phyloP scores from a whole-genome alignment of 371 early-diverging fungal species.

The Rhizopus sp. region DNA sequence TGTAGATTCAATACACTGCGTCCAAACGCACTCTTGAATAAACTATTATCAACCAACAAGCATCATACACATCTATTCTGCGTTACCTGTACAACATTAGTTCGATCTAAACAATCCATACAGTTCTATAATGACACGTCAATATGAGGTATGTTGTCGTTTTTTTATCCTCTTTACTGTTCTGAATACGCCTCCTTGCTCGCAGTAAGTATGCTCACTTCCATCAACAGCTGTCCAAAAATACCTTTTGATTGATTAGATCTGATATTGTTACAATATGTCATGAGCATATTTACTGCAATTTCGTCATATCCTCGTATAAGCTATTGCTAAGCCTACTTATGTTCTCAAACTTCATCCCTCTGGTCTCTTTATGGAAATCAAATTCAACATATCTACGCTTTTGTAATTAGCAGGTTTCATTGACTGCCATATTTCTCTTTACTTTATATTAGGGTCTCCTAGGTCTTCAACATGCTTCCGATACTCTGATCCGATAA shows the following conservation, averaged over 20 bases:
- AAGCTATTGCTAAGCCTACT: constrained; percentile 47
- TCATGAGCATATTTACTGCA: constrained; percentile 34
- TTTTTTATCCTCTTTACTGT: constrained; percentile 34
- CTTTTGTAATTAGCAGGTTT: background rate
- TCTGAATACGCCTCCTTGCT: constrained; percentile 49
- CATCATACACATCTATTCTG: background rate
- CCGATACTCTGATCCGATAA: constrained; percentile 53
- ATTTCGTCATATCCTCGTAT: constrained; percentile 41
- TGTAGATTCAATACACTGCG: constrained; percentile 69
- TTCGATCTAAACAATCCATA: constrained; percentile 99
- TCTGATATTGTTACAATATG: background rate
- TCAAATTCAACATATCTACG: constrained; percentile 89
- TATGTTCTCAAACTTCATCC: constrained; percentile 58
- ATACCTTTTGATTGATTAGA: constrained; percentile 25
- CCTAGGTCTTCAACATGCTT: constrained; percentile 41
- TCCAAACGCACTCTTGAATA: constrained; percentile 79
- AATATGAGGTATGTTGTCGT: background rate
- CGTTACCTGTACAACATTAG: constrained; percentile 90
- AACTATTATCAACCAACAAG: background rate
- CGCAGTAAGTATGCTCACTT: constrained; percentile 26
- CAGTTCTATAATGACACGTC: constrained; percentile 73
- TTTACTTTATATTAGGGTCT: constrained; percentile 50
- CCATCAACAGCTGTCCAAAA: constrained; percentile 38
- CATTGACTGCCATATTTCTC: constrained; percentile 2
- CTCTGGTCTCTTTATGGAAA: constrained; percentile 77